Percentiles rank a stretch among this genome's conserved stretches.
Evolutionary conservation across 768 basidiomycete species (phyloP).

Genomic region (Pulveroboletus ravenelii): DNA sequence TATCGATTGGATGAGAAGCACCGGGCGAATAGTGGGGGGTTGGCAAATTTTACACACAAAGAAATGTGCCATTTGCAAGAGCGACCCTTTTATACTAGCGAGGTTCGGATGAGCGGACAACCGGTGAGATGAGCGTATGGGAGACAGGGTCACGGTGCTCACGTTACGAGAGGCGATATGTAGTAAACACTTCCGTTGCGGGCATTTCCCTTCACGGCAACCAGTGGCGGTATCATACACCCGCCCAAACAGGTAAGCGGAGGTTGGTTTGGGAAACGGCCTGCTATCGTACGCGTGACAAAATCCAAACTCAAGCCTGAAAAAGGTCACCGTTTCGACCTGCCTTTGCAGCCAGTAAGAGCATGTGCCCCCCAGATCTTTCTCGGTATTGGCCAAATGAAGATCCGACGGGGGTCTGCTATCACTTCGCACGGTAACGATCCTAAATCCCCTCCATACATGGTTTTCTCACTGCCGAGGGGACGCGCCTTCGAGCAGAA

Average conservation of each 20-base stretch:
- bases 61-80: neutral
- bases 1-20: conserved; percentile 6
- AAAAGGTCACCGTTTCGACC: no score
- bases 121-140: neutral
- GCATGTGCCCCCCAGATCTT: neutral
- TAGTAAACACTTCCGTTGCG: neutral
- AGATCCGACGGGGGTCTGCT: neutral
- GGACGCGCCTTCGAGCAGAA: no score
- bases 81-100: conserved; percentile 21
- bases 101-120: neutral
- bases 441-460: neutral
- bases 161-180: conserved; percentile 2
- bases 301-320: no score
- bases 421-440: no score
- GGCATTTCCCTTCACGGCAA: neutral
- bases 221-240: no score
- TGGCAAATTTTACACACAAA: conserved; percentile 25
- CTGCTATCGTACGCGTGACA: no score
- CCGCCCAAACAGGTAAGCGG: neutral
- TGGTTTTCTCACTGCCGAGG: no score
- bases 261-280: neutral
- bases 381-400: no score
- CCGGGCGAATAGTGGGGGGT: conserved; percentile 2
- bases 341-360: no score
- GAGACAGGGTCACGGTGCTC: conserved; percentile 2